Evolutionary conservation across 306 rosid genomes (phyloP), one percentile per base, ranked within the genome.

Genomic region (Spatholobus suberectus): DNA sequence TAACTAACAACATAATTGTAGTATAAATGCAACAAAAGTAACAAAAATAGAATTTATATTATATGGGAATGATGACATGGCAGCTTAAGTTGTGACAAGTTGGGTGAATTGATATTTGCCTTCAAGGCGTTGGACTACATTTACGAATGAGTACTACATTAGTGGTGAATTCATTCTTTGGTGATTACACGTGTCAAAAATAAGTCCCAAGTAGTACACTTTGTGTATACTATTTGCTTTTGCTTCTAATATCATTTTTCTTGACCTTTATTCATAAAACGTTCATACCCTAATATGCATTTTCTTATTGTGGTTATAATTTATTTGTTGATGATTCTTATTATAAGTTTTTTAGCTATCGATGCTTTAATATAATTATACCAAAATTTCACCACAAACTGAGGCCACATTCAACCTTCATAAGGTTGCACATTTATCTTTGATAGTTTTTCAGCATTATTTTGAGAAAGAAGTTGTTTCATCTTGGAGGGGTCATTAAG

Each of bases 371-470:
- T 95, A 70, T 97, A 93, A 84, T 76, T 95, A 43, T 95, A 95
- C 79, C 90, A 95, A 85, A 95, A 95, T 83, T 95, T 95, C 93
- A 93, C 93, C 88, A 93, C 98, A 0, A 97, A 95, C 88, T 52
- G 98, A 95, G 91, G 93, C 98, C 18, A 95, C 93, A 82, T 91
- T 95, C 86, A 95, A 95, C 85, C 97, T 91, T 78, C 97, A 93
- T 87, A 95, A 95, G 91, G 97, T 95, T 83, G 98, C 98, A 15
- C 98, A 95, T 88, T 93, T 95, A 86, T 94, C 97, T 24, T 97
- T 95, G 75, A 93, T 91, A 80, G 98, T 95, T 32, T 95, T 97
- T 70, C 91, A 97, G 68, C 97, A 85, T 83, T 95, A 95, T 86
- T 81, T 97, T 26, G 98, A 95, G 88, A 95, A 89, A 89, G 97